Evolutionary conservation across 148 eudicot species (phyloP), one percentile per base, ranked within the genome.

Genomic region (Pharnaceum exiguum): DNA sequence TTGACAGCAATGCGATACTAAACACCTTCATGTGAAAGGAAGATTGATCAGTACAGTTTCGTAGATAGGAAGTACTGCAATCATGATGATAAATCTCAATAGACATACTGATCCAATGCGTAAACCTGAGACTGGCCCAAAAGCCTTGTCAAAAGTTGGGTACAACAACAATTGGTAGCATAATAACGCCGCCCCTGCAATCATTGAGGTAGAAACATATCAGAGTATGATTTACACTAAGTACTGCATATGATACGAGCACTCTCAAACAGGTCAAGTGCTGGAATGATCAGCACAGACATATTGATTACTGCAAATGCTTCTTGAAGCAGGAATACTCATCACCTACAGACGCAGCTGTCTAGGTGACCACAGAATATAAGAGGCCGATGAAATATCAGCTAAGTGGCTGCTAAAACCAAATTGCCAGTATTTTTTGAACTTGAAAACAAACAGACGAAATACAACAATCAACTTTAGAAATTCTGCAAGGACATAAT

Each of bases 111-210:
- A 76, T 39, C 73, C 76, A 63, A 43, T 33, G 27, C 76, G 73
- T 35, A 76, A 67, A 58, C 71, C 71, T 52, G 42, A 58, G 52
- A 76, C 57, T 3, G 76, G 70, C 23, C 80, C 80, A 36, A 76
- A 35, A 22, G 59, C 33, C 45, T 70, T 76, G 67, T 71, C 80
- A 62, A 63, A 39, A 21, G 45, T 30, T 19, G 80, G 80, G 42
- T 76, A 76, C 30, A 76, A 39, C 63, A 76, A 42, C 47, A 71
- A 73, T 69, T 76, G 80, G 44, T 60, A 76, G 30, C 71, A 44
- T 49, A 76, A 60, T 33, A 76, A 51, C 27, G 70, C 80, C 51
- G 68, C 10, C 7, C 80, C 79, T 75, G 46, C 46, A 55, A 46
- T 18, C 38, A 18, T 46, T 45, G 2, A 57, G n/a, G 9, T n/a